Conservation (phyloP, 495 filamentous ascomycete species). For the Elasticomyces elasticus region DNA sequence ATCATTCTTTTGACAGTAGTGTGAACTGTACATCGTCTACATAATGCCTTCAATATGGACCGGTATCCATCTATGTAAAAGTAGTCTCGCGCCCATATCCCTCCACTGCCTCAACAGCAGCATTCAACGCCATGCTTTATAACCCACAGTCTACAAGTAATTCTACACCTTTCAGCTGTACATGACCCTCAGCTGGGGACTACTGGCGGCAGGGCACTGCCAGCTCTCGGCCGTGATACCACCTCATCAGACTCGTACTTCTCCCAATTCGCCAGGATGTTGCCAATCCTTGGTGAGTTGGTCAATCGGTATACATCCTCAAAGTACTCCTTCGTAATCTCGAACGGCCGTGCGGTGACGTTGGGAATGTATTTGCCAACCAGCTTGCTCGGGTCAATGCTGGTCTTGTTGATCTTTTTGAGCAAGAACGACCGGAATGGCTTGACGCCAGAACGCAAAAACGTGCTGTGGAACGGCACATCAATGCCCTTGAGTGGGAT, state of each 20-base stretch:
- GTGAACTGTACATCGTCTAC: not conserved
- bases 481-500: conserved; percentile 96
- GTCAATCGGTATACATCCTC: conserved; percentile 94
- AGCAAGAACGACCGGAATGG: conserved; percentile 93
- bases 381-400: conserved; percentile 90
- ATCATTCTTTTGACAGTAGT: too few relatives aligned
- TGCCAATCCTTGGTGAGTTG: conserved; percentile 82
- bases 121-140: too few relatives aligned
- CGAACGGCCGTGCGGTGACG: conserved; percentile 90
- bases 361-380: conserved; percentile 99
- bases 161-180: too few relatives aligned
- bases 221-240: not conserved
- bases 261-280: conserved; percentile 78
- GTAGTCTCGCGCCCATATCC: not conserved
- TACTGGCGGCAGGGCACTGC: not conserved
- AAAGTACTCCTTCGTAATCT: conserved; percentile 96
- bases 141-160: too few relatives aligned
- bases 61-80: not conserved
- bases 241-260: conserved; percentile 44
- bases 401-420: conserved; percentile 99
- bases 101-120: not conserved
- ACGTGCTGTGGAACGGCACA: conserved; percentile 97
- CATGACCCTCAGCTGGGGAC: too few relatives aligned
- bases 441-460: conserved; percentile 94
- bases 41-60: not conserved